Conservation (phyloP, 805 yeast genomes). For the Torulaspora microellipsoides region DNA sequence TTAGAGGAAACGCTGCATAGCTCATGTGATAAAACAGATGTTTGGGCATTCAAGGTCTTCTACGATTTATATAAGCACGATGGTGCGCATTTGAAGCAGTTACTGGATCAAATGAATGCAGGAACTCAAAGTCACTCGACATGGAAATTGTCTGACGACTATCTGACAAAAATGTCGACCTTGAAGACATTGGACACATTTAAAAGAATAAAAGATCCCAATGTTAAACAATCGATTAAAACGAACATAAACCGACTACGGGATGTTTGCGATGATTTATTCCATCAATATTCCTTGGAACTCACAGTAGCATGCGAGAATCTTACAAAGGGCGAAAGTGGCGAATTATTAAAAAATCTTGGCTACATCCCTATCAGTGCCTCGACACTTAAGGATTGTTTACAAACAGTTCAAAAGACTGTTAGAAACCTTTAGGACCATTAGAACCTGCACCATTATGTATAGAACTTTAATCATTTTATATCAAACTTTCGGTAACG, state of each 20-base stretch:
- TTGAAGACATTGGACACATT: slow-evolving; percentile 28
- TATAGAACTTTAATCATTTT: too few species aligned
- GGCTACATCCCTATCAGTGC: slow-evolving; percentile 12
- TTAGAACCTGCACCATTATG: too few species aligned
- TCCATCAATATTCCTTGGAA: slow-evolving; percentile 8
- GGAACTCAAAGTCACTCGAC: slow-evolving; percentile 1
- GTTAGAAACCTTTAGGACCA: slow-evolving; percentile 15
- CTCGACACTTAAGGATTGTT: slow-evolving; percentile 3
- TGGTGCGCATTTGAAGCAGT: slow-evolving; percentile 8
- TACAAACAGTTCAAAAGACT: slow-evolving; percentile 19
- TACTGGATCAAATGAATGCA: background rate
- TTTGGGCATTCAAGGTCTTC: slow-evolving; percentile 22
- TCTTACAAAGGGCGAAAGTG: slow-evolving; percentile 6
- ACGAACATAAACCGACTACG: slow-evolving; percentile 17
- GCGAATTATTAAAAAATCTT: slow-evolving; percentile 7
- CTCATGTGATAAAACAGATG: slow-evolving; percentile 10
- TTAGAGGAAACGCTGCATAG: slow-evolving; percentile 1
- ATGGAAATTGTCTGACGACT: slow-evolving; percentile 26
- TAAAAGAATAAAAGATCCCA: slow-evolving; percentile 25
- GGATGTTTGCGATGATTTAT: slow-evolving; percentile 22
- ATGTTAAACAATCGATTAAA: slow-evolving; percentile 18
- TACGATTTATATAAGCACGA: slow-evolving; percentile 21
- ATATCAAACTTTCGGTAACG: too few species aligned
- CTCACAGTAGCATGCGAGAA: slow-evolving; percentile 6
- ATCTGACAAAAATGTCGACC: slow-evolving; percentile 22